A percentile compares a stretch with the other conserved stretches of the same genome.
Conservation (phyloP, 2,329 filamentous ascomycete genomes). For the Aspergillus hortae region DNA sequence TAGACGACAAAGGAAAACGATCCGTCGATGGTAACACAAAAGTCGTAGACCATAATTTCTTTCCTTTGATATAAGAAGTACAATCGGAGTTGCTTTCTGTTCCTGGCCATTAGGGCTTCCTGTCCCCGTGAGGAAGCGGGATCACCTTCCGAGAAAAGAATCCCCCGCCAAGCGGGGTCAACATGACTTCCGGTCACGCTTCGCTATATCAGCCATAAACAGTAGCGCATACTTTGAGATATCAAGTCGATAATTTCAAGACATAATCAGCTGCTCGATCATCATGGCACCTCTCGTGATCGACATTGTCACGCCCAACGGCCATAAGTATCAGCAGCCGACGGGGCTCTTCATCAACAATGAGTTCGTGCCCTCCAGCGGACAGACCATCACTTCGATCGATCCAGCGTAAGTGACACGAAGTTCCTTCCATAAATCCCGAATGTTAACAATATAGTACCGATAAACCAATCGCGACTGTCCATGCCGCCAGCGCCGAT, state of each 20-base stretch:
- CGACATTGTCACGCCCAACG: constrained; percentile 70
- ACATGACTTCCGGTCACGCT: too few species aligned
- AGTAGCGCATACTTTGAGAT: too few species aligned
- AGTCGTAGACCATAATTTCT: background rate
- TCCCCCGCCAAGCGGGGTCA: too few species aligned
- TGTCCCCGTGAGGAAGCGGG: background rate
- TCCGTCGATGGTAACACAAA: background rate
- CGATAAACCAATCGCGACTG: background rate
- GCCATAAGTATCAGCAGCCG: constrained; percentile 65
- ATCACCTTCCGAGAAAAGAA: background rate
- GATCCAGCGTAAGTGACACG: background rate
- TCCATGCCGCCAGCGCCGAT: constrained; percentile 45
- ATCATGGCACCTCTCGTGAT: constrained; percentile 17
- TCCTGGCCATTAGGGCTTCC: background rate
- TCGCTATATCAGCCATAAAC: too few species aligned
- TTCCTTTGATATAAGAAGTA: background rate
- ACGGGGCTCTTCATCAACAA: constrained; percentile 79
- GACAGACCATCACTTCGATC: constrained; percentile 49
- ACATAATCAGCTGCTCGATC: background rate
- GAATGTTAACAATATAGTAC: constrained; percentile 27
- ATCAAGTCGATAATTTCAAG: background rate
- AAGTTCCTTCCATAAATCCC: background rate
- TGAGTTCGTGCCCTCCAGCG: constrained; percentile 64
- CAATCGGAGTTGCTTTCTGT: background rate
- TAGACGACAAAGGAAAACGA: background rate